phyloP scores from a whole-genome alignment of 768 basidiomycete genomes.

The Trichaptum fuscoviolaceum region DNA sequence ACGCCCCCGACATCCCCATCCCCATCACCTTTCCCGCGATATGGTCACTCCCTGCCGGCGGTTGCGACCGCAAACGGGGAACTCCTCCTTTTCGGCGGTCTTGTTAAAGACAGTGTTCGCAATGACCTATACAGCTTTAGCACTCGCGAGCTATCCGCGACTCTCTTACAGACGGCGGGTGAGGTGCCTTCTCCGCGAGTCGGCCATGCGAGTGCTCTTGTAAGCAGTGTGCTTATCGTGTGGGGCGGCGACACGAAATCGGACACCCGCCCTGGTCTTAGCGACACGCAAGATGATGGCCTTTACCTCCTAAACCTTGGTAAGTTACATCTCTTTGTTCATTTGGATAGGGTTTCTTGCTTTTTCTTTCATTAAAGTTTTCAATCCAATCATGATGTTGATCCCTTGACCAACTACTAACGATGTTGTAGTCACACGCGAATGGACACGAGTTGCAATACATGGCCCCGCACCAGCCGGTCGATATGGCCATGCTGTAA shows the following conservation, averaged over 20 bases:
- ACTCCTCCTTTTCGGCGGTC: constrained; percentile 94
- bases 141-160: constrained; percentile 70
- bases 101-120: constrained; percentile 82
- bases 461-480: constrained; percentile 76
- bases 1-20: constrained; percentile 64
- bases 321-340: constrained; percentile 35
- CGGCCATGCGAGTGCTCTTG: constrained; percentile 94
- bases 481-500: constrained; percentile 93
- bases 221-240: constrained; percentile 91
- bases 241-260: constrained; percentile 99
- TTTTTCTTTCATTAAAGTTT: background rate
- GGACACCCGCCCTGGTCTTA: constrained; percentile 50
- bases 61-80: constrained; percentile 77
- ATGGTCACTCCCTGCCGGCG: constrained; percentile 88
- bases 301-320: constrained; percentile 93
- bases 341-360: background rate
- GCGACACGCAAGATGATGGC: constrained; percentile 85
- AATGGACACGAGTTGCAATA: constrained; percentile 89
- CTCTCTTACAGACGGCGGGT: constrained; percentile 81
- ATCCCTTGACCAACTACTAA: constrained; percentile 7
- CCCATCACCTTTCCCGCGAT: constrained; percentile 90
- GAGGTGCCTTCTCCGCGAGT: constrained; percentile 86
- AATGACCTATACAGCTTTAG: constrained; percentile 95
- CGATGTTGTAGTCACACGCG: constrained; percentile 64
- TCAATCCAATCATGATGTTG: constrained; percentile 4